These are phyloP conservation scores for Boletus tomentosulus DNA, from an alignment of 768 basidiomycete genomes.

Conservation along the genomic window DNA sequence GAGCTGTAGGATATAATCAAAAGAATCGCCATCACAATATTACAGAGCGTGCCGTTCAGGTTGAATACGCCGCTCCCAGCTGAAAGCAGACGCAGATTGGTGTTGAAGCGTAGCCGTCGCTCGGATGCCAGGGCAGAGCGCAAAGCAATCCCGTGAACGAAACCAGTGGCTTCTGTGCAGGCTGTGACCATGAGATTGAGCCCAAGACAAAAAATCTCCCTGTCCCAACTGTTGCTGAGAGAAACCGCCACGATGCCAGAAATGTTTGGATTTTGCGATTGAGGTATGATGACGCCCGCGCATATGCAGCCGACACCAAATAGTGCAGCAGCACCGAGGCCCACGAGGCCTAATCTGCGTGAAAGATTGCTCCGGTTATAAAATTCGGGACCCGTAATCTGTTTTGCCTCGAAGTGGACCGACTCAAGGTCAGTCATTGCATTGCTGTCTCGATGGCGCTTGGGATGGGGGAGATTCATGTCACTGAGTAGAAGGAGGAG, in stretches of 20 bases:
- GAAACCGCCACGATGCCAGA: constrained; percentile 19
- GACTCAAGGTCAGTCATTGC: constrained; percentile 16
- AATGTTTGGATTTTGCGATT: constrained; percentile 5
- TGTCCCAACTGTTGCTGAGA: constrained; percentile 7
- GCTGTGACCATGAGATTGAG: constrained; percentile 24
- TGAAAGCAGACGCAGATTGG: constrained; percentile 15
- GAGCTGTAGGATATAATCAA: constrained; percentile 29
- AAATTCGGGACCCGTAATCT: constrained; percentile 21
- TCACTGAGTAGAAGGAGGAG: neutral
- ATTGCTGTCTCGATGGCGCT: constrained; percentile 4
- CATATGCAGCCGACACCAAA: constrained; percentile 23
- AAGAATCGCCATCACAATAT: constrained; percentile 22
- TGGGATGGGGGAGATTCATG: neutral
- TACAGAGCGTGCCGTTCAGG: constrained; percentile 23
- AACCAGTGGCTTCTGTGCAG: constrained; percentile 30
- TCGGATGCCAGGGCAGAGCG: constrained; percentile 26
- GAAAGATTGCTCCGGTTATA: constrained; percentile 24
- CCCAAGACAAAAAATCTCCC: constrained; percentile 18
- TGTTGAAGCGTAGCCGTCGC: constrained; percentile 14
- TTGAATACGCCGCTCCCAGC: constrained; percentile 15
- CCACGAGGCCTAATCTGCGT: constrained; percentile 20
- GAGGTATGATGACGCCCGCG: constrained; percentile 15
- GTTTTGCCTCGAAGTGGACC: constrained; percentile 15
- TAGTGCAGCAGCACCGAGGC: constrained; percentile 19
- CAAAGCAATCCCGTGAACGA: constrained; percentile 24